Conservation (phyloP, 129 eudicot species). For the Arctium minus region DNA sequence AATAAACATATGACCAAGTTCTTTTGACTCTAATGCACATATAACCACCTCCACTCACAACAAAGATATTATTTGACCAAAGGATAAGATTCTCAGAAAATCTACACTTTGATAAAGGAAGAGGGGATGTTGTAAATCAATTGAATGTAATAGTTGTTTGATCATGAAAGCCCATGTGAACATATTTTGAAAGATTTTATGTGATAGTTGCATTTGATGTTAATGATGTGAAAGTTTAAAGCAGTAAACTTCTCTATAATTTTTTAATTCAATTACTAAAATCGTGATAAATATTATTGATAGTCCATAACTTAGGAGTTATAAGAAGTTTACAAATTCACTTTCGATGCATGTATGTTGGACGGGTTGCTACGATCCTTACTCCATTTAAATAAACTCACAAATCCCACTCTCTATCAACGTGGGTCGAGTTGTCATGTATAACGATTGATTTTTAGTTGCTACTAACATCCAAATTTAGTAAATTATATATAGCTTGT, state of each 20-base stretch:
- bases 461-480: too few species aligned
- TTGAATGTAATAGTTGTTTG: not conserved
- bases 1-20: not conserved
- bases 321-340: too few species aligned
- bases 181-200: not conserved
- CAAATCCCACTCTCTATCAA: too few species aligned
- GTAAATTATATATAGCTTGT: too few species aligned
- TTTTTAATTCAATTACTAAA: not conserved
- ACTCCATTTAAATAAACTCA: too few species aligned
- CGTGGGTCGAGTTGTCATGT: too few species aligned
- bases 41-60: not conserved
- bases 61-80: not conserved
- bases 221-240: not conserved
- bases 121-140: not conserved
- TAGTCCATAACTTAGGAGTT: not conserved
- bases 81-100: not conserved
- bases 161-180: not conserved
- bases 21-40: not conserved
- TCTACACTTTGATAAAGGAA: not conserved
- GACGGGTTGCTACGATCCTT: too few species aligned
- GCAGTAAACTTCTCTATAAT: not conserved
- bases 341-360: too few species aligned
- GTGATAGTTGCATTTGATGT: not conserved
- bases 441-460: too few species aligned
- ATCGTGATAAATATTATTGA: not conserved